Conservation (phyloP, 106 monocot genomes). For the Posidonia australis region DNA sequence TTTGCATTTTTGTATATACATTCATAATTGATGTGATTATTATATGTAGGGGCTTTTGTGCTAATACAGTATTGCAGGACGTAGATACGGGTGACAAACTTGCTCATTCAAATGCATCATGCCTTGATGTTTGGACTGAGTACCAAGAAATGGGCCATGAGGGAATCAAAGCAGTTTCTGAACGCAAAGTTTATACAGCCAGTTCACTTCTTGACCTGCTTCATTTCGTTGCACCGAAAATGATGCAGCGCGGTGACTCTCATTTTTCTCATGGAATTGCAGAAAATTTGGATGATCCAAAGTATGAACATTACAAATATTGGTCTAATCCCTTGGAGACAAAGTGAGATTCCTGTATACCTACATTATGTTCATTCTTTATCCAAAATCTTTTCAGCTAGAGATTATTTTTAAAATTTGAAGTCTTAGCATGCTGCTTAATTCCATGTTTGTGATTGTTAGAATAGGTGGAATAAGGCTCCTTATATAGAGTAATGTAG, state of each 20-base stretch:
- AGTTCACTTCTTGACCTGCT: conserved; percentile 70
- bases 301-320: conserved; percentile 86
- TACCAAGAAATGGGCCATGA: conserved; percentile 84
- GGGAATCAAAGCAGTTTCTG: conserved; percentile 87
- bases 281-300: conserved; percentile 86
- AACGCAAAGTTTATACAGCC: conserved; percentile 76
- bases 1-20: too few relatives aligned
- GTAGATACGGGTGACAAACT: conserved; percentile 55
- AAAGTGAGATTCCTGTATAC: conserved; percentile 28
- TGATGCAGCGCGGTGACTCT: conserved; percentile 88
- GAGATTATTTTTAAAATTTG: too few relatives aligned
- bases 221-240: conserved; percentile 94
- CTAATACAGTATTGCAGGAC: conserved; percentile 35
- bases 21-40: not conserved
- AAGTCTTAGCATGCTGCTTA: too few relatives aligned
- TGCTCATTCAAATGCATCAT: conserved; percentile 62
- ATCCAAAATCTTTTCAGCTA: not conserved
- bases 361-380: not conserved
- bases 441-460: too few relatives aligned
- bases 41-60: not conserved
- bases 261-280: conserved; percentile 98
- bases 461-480: too few relatives aligned
- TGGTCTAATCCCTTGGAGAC: conserved; percentile 99
- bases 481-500: too few relatives aligned
- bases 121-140: conserved; percentile 86